Conservation (phyloP, 768 basidiomycete species). For the Boletus vermiculosoides region DNA sequence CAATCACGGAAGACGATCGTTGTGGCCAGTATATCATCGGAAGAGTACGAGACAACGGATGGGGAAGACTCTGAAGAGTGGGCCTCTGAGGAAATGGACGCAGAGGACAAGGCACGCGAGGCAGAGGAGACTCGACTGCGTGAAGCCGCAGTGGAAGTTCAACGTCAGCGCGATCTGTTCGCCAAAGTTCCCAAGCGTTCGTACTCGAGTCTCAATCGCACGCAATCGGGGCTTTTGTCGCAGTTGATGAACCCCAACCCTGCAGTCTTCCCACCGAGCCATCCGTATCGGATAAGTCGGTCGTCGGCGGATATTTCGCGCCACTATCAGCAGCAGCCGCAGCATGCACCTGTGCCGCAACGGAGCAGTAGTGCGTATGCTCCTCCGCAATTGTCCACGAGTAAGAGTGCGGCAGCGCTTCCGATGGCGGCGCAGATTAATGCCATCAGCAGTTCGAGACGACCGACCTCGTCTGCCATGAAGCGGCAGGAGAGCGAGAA, state of each 20-base stretch:
- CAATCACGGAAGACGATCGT: slow-evolving; percentile 45
- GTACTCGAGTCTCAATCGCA: slow-evolving; percentile 56
- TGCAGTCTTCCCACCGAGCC: slow-evolving; percentile 52
- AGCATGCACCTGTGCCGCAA: slow-evolving; percentile 24
- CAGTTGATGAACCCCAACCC: slow-evolving; percentile 75
- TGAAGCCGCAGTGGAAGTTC: slow-evolving; percentile 61
- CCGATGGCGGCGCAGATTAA: slow-evolving; percentile 56
- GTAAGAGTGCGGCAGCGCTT: slow-evolving; percentile 58
- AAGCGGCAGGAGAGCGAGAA: slow-evolving; percentile 29
- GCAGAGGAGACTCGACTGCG: slow-evolving; percentile 35
- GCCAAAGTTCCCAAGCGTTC: slow-evolving; percentile 66
- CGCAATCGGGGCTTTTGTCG: slow-evolving; percentile 58
- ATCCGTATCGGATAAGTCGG: slow-evolving; percentile 56
- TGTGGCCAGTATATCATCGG: slow-evolving; percentile 44
- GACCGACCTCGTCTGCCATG: slow-evolving; percentile 20
- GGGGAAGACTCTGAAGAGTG: slow-evolving; percentile 57
- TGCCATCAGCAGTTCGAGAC: slow-evolving; percentile 34
- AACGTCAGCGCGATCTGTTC: slow-evolving; percentile 66
- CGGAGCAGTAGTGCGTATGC: slow-evolving; percentile 31
- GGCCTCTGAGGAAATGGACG: slow-evolving; percentile 56
- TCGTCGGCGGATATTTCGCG: slow-evolving; percentile 46
- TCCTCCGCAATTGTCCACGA: slow-evolving; percentile 42
- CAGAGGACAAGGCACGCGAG: slow-evolving; percentile 35
- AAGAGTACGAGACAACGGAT: slow-evolving; percentile 54
- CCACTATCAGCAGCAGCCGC: slow-evolving; percentile 24